Base-by-base conservation (phyloP, 306 rosid genomes). In the Neltuma alba region DNA sequence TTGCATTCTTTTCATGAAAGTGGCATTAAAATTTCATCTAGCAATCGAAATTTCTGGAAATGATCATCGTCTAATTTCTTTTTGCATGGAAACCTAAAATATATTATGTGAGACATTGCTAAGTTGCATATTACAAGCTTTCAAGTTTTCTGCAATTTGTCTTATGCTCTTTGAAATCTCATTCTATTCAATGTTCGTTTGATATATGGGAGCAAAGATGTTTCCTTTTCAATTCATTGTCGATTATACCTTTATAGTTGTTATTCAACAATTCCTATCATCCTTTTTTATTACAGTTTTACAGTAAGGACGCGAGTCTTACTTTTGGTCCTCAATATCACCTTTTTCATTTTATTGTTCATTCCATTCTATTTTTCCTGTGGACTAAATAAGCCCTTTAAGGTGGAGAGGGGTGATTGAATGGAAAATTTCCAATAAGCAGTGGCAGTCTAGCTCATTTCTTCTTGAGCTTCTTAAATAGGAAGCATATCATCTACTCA, bases 81-180 rank as follows among this genome's bases (percentile, higher is more conserved):
- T 73, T 66, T 70, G 60, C 81, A 33, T 78, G 38, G 50, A 52
- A 81, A 77, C n/a, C 66, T 38, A 62, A 70, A 79, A 75, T 9
- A 3, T 16, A 58, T 13, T 13, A 16, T 34, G 62, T 18, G 31
- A 72, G 50, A 48, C 31, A 20, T 37, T 73, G 80, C 77, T 38
- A 52, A 70, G 62, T 83, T 73, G 34, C 55, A 71, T 83, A 50
- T 61, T 38, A 18, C 31, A 45, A 67, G 67, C 72, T 72, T 72
- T 77, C 67, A 79, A 23, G 10, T 54, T 15, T 14, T 42, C 48
- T 79, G 57, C 20, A 55, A 18, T 76, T 70, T 37, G 21, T 31
- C 79, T 73, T 47, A 18, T 76, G 42, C 21, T 69, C 30, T 58
- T n/a, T 31, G 58, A 81, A 77, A 63, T 76, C 45, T 61, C 40